Evolutionary conservation across 495 filamentous ascomycete species (phyloP), one percentile per base, ranked within the genome.

Genomic region (Glonium stellatum): DNA sequence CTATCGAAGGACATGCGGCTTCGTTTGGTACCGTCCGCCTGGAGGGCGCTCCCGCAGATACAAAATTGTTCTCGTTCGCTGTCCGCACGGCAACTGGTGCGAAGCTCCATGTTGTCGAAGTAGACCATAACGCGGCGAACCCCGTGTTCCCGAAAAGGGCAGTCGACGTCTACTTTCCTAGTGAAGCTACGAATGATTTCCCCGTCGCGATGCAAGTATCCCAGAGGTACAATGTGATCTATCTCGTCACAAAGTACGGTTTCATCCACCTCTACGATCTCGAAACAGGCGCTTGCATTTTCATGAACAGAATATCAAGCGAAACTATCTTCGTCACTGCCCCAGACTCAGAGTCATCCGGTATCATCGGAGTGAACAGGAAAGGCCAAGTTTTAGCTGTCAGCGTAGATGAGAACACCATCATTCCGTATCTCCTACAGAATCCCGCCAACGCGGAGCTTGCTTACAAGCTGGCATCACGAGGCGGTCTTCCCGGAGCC

Each of bases 221-320:
- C 13, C 83, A 87, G 67, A 92, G 89, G 72, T 99, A 97, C 77
- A 91, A 89, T 67, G 80, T 99, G 68, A 88, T 97, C 58, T 97
- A 97, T 73, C 82, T 99, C 41, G 89, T 97, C 57, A 99, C 93
- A 18, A 99, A 99, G 71, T 99, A 97, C 70, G 93, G 93, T 44
- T 99, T 97, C 76, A 97, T 99, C 65, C 93, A 99, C 73, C 82
- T 99, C 10, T 97, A 97, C 73, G 93, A 99, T 67, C 82, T 99
- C 47, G 93, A 97, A 77, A 92, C 89, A 5, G 93, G 89, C 36
- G 89, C 88, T n/a, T 93, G 90, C 70, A 92, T 99, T 70, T 99
- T 96, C 83, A 96, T 99, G 92, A 97, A 99, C 76, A 87, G 93
- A 54, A 99, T 99, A 68, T 99, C 93, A 21, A 95, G 90, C 76